These are phyloP conservation scores for Fusarium floridanum DNA, from an alignment of 2,329 filamentous ascomycete genomes.

Conservation along the genomic window DNA sequence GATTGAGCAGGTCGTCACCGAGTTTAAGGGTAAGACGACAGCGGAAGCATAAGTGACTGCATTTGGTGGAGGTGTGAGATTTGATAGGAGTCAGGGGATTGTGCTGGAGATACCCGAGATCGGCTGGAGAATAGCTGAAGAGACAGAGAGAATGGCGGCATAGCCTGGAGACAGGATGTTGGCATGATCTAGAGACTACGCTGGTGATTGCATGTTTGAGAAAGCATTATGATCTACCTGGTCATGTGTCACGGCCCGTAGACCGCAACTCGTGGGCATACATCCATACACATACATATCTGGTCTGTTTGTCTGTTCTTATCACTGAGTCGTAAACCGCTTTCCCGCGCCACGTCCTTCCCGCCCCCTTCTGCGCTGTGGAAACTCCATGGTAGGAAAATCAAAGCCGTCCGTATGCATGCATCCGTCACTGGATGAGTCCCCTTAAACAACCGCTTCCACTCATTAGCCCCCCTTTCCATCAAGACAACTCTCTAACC, in stretches of 20 bases:
- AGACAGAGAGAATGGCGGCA: neutral
- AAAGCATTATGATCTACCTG: slow-evolving; percentile 16
- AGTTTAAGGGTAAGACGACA: slow-evolving; percentile 22
- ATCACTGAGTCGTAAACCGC: neutral
- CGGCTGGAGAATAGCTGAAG: neutral
- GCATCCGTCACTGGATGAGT: neutral
- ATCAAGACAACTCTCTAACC: slow-evolving; percentile 39
- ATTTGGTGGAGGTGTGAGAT: neutral
- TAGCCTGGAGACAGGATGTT: neutral
- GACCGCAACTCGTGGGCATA: neutral
- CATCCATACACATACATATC: neutral
- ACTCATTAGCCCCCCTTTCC: neutral
- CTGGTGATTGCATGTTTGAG: neutral
- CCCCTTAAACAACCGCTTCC: neutral
- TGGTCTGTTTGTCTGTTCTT: slow-evolving; percentile 15
- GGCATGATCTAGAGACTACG: neutral
- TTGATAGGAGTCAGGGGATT: neutral
- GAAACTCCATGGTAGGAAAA: slow-evolving; percentile 7
- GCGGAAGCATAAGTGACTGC: slow-evolving; percentile 9
- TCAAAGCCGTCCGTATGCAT: slow-evolving; percentile 11
- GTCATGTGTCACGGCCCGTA: slow-evolving; percentile 13
- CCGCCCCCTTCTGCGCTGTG: slow-evolving; percentile 4
- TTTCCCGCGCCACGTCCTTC: neutral
- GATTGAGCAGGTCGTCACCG: slow-evolving; percentile 48
- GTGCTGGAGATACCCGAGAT: slow-evolving; percentile 22